phyloP scores from a whole-genome alignment of 108 stramenopile species.

The Cylindrotheca closterium region DNA sequence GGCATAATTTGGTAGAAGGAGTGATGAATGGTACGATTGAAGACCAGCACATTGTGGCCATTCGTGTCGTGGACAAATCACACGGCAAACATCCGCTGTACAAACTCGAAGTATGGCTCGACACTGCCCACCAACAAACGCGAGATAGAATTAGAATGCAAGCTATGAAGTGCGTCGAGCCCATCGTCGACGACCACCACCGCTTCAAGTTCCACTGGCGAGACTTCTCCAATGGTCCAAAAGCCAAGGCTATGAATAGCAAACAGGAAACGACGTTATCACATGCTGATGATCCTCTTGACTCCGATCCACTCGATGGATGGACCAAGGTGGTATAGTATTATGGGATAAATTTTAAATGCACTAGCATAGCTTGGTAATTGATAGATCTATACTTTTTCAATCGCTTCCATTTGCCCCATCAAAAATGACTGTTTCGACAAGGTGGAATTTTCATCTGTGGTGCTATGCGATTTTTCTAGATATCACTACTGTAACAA shows the following conservation, averaged over 20 bases:
- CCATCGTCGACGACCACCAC: slow-evolving; percentile 18
- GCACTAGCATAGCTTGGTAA: no score
- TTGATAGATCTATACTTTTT: no score
- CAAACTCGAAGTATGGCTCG: slow-evolving; percentile 81
- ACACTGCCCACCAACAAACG: slow-evolving; percentile 48
- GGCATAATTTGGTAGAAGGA: slow-evolving; percentile 83
- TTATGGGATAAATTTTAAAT: no score
- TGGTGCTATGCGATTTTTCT: no score
- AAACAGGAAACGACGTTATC: no score
- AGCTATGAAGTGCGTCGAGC: slow-evolving; percentile 8
- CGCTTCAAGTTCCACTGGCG: slow-evolving; percentile 21
- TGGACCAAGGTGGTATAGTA: no score
- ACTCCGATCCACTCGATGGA: no score
- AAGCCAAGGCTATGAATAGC: neutral
- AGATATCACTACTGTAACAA: no score
- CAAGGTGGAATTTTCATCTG: no score
- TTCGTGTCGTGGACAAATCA: slow-evolving; percentile 87
- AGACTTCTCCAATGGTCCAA: slow-evolving; percentile 3
- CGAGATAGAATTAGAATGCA: slow-evolving; percentile 21
- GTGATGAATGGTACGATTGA: slow-evolving; percentile 87
- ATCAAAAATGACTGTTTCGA: no score
- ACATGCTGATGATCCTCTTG: no score
- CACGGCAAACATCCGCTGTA: slow-evolving; percentile 60
- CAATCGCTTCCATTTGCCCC: no score
- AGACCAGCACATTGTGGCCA: slow-evolving; percentile 65